Base-by-base conservation (phyloP, 495 filamentous ascomycete genomes). In the Aspergillus mulundensis region DNA sequence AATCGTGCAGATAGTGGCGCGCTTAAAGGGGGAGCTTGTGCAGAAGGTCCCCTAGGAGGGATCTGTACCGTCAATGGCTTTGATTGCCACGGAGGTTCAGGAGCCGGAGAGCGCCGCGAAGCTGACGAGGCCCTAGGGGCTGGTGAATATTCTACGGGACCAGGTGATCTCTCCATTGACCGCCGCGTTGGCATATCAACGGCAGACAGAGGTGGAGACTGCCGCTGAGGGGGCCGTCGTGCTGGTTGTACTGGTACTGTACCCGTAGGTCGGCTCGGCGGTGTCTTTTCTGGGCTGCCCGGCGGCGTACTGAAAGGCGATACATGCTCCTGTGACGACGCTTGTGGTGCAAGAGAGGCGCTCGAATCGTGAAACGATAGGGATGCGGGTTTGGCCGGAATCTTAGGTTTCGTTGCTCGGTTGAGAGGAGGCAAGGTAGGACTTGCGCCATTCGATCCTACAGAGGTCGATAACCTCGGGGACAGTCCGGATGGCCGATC, bases 301-400 rank as follows among this genome's bases (percentile, higher is more conserved):
- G 93, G 91, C 11, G 92, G 93, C 28, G 91, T 96, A 68, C 77
- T 92, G 64, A 98, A 97, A 0, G 94, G 93, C 6, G 94, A 97
- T 0, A 87, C 74, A 32, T 73, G 73, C n/a, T 81, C 80, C 11
- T 79, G 79, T 5, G 71, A 64, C 18, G 70, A 64, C n/a, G 58
- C 46, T 19, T 50, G 59, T n/a, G 77, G 78, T 24, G 74, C 67
- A 24, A 50, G 48, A 24, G 79, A 63, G 0, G 63, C 60, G 10
- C 43, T 54, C 6, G 52, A 46, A 50, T 74, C 70, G 4, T 60
- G 61, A 14, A 72, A 66, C 11, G 72, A 63, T 42, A 76, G 56
- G 23, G 62, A 63, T 0, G 68, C 61, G 0, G 78, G 79, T 61
- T 78, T 80, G 0, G 72, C 70, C 40, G 77, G 72, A 61, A 92